These are phyloP conservation scores for Backusella circina DNA, from an alignment of 192 early-diverging fungal genomes.

Conservation along the genomic window DNA sequence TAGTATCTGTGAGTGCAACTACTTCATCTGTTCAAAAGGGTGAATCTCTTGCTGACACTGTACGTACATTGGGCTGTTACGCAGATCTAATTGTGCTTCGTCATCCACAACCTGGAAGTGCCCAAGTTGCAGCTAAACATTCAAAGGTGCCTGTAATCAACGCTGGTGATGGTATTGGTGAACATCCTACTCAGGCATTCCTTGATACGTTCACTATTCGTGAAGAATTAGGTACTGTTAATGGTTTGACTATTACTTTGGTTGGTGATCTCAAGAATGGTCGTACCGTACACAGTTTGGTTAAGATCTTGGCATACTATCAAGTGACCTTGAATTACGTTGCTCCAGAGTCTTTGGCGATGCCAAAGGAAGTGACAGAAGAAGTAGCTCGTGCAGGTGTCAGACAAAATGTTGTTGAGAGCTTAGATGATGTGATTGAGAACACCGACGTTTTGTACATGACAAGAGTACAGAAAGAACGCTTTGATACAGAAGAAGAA, in stretches of 20 bases:
- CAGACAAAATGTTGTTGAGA: slow-evolving; percentile 61
- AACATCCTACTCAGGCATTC: slow-evolving; percentile 98
- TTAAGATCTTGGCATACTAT: slow-evolving; percentile 84
- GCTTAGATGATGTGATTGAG: slow-evolving; percentile 78
- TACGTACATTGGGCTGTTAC: slow-evolving; percentile 91
- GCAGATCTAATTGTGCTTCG: slow-evolving; percentile 90
- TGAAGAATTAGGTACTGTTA: slow-evolving; percentile 94
- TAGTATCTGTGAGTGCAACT: slow-evolving; percentile 80
- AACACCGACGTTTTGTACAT: slow-evolving; percentile 95
- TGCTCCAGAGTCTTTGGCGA: slow-evolving; percentile 72
- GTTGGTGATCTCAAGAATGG: slow-evolving; percentile 98
- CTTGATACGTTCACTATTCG: slow-evolving; percentile 93
- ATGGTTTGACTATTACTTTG: slow-evolving; percentile 91
- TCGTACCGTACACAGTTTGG: slow-evolving; percentile 95
- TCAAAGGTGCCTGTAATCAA: slow-evolving; percentile 92
- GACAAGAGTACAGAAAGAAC: slow-evolving; percentile 95
- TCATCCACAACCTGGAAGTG: slow-evolving; percentile 88
- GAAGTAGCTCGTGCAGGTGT: slow-evolving; percentile 62
- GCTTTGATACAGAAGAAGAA: slow-evolving; percentile 72
- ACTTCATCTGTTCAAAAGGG: slow-evolving; percentile 94
- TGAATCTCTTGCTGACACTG: slow-evolving; percentile 91
- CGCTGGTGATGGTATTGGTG: slow-evolving; percentile 95
- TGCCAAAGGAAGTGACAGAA: slow-evolving; percentile 82
- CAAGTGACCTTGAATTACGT: slow-evolving; percentile 95
- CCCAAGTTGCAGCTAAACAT: slow-evolving; percentile 78